Conservation (phyloP, 78 protist genomes). For the Planoprotostelium fungivorum region DNA sequence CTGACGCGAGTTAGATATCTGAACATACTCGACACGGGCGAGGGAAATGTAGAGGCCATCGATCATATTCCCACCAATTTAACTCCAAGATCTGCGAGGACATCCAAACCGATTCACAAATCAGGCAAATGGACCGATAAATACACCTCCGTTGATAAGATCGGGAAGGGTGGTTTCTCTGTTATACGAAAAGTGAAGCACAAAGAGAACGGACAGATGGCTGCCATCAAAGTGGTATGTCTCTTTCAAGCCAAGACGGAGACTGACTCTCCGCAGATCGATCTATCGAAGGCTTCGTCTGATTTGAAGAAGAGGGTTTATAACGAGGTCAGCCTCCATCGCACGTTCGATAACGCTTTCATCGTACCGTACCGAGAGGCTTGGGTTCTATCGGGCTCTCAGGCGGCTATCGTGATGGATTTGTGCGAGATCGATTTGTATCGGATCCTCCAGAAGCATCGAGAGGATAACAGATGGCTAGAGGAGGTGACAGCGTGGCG, state of each 20-base stretch:
- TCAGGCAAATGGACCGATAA: neutral
- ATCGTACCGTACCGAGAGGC: neutral
- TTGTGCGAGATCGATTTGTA: neutral
- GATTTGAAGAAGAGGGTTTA: neutral
- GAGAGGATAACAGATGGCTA: neutral
- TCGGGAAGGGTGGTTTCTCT: neutral
- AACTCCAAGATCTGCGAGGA: neutral
- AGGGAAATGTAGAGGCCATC: neutral
- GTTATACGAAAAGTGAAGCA: neutral
- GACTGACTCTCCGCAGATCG: neutral
- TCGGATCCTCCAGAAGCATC: neutral
- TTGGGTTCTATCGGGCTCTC: neutral
- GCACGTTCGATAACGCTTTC: neutral
- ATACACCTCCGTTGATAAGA: neutral
- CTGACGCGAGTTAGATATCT: neutral
- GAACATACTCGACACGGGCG: neutral
- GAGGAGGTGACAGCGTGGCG: neutral
- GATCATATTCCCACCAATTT: neutral
- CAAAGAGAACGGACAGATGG: neutral
- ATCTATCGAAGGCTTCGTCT: neutral
- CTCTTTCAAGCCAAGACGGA: neutral
- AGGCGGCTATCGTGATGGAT: neutral
- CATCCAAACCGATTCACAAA: neutral
- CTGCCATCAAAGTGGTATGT: neutral
- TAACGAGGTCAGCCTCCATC: neutral